Conservation (phyloP, 179 eudicot genomes). For the Patellifolia procumbens region DNA sequence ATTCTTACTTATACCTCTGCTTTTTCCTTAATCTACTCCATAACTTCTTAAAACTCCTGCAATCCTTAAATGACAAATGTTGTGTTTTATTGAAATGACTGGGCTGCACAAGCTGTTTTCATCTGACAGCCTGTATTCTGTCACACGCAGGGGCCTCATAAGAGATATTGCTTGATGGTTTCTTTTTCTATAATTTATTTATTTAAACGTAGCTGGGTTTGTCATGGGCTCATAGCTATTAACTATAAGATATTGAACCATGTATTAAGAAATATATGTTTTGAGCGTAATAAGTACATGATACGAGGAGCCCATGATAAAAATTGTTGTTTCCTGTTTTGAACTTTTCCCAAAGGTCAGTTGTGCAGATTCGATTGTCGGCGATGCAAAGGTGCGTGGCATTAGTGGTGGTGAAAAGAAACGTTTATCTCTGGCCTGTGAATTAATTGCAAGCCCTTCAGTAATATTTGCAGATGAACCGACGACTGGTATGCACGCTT, state of each 20-base stretch:
- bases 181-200: neutral
- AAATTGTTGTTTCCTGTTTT: conserved; percentile 6
- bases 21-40: neutral
- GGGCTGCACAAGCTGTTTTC: neutral
- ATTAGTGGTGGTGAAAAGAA: conserved; percentile 99
- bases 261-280: neutral
- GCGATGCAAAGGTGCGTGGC: conserved; percentile 99
- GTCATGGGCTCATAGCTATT: neutral
- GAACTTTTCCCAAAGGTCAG: conserved; percentile 63
- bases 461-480: conserved; percentile 99
- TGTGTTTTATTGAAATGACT: neutral
- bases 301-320: conserved; percentile 5
- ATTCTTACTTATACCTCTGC: neutral
- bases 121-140: neutral
- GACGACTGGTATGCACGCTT: conserved; percentile 69
- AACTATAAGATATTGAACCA: neutral
- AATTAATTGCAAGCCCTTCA: conserved; percentile 95
- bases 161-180: conserved; percentile 8
- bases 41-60: neutral
- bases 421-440: conserved; percentile 91
- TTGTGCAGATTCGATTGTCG: conserved; percentile 94
- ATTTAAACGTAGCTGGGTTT: neutral
- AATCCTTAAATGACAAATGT: conserved; percentile 3
- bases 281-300: neutral
- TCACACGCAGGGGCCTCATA: neutral